Evolutionary conservation across 2,329 filamentous ascomycete genomes (phyloP).

Genomic region (Orbilia blumenaviensis): DNA sequence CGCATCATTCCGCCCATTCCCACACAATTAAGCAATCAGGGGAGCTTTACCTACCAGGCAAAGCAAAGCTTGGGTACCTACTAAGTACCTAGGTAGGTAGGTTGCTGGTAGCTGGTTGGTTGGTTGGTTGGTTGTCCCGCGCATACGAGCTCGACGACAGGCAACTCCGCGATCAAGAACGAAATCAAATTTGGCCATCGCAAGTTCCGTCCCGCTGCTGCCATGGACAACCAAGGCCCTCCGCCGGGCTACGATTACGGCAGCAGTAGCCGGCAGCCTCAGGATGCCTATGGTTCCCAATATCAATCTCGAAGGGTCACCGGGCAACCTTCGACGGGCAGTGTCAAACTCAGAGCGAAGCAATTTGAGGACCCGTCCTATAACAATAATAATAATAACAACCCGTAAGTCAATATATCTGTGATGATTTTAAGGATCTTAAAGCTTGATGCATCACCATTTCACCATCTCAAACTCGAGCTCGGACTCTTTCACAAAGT

Average conservation of each 20-base stretch:
- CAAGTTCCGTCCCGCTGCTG: conserved; percentile 17
- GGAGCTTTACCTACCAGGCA: neutral
- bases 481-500: neutral
- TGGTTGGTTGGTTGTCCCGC: too few relatives aligned
- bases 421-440: neutral
- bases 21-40: neutral
- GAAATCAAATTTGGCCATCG: neutral
- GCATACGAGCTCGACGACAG: neutral
- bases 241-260: conserved; percentile 44
- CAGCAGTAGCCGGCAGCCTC: conserved; percentile 18
- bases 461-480: neutral
- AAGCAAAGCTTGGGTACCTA: too few relatives aligned
- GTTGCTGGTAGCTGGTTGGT: neutral
- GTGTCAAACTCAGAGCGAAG: conserved; percentile 47
- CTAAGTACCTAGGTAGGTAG: too few relatives aligned
- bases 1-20: conserved; percentile 12
- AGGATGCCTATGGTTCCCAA: conserved; percentile 23
- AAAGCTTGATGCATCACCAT: neutral
- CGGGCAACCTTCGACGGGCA: conserved; percentile 46
- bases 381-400: too few relatives aligned
- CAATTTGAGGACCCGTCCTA: conserved; percentile 40
- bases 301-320: conserved; percentile 40
- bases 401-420: conserved; percentile 31
- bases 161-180: neutral
- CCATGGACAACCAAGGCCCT: conserved; percentile 53